A percentile compares a stretch with the other conserved stretches of the same genome.
Evolutionary conservation across 1,139 yeast genomes (phyloP).

Genomic region (Yamadazyma siamensis): DNA sequence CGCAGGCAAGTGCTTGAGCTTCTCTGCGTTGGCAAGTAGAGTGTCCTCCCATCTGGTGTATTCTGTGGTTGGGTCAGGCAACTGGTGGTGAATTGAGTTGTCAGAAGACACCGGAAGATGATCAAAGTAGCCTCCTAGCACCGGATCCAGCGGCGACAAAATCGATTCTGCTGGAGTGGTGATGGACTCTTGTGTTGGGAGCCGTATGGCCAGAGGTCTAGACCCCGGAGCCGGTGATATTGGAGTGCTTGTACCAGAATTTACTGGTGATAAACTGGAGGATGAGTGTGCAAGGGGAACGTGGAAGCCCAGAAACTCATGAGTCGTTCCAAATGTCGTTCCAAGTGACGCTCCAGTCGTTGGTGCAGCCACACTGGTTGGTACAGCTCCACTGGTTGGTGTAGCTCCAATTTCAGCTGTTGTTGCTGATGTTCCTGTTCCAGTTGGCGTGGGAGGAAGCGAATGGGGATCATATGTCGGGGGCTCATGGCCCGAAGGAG

Average conservation of each 20-base stretch:
- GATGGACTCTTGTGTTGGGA: conserved; percentile 1
- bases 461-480: conserved; percentile 3
- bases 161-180: not conserved
- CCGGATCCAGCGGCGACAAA: conserved; percentile 4
- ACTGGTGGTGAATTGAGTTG: not conserved
- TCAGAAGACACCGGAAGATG: conserved; percentile 1
- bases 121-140: conserved; percentile 5
- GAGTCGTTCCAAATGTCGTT: too few relatives aligned
- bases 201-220: too few relatives aligned
- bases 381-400: not conserved
- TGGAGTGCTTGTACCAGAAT: not conserved
- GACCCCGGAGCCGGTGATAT: too few relatives aligned
- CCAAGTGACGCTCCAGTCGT: too few relatives aligned
- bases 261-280: not conserved
- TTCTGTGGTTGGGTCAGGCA: conserved; percentile 9
- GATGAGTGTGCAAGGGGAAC: too few relatives aligned
- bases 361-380: not conserved
- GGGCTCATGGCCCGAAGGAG: not conserved
- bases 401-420: too few relatives aligned
- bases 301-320: too few relatives aligned
- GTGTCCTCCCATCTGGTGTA: conserved; percentile 21
- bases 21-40: conserved; percentile 35
- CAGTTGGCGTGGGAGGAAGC: not conserved
- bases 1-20: conserved; percentile 29
- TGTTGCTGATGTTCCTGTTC: too few relatives aligned